Evolutionary conservation across 1,139 yeast genomes (phyloP).

Genomic region (Oligophagozyma castellii): DNA sequence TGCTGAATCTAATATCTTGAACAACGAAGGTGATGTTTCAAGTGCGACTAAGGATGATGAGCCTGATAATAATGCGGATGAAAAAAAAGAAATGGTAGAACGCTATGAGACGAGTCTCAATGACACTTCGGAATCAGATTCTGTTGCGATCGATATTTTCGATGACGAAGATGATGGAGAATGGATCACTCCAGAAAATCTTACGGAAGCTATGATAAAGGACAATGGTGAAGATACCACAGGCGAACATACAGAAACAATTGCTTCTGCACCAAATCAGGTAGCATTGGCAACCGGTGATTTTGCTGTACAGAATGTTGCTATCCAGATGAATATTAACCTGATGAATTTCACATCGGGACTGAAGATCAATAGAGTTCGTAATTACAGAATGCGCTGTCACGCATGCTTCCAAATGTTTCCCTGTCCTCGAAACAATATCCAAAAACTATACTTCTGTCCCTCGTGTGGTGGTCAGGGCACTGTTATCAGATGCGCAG

Average conservation of each 20-base stretch:
- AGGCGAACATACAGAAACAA: conserved; percentile 24
- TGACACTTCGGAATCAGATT: conserved; percentile 48
- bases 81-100: conserved; percentile 12
- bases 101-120: conserved; percentile 30
- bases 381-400: conserved; percentile 90
- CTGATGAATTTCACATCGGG: conserved; percentile 81
- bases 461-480: conserved; percentile 87
- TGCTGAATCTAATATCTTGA: conserved; percentile 3
- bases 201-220: conserved; percentile 52
- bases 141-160: conserved; percentile 47
- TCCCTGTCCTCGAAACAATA: conserved; percentile 65
- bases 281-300: conserved; percentile 91
- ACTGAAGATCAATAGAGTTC: conserved; percentile 65
- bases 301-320: conserved; percentile 93
- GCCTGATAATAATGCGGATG: conserved; percentile 5
- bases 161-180: conserved; percentile 72
- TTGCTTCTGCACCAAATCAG: conserved; percentile 29
- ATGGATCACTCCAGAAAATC: conserved; percentile 88
- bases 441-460: conserved; percentile 79
- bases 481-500: conserved; percentile 81
- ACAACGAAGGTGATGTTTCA: conserved; percentile 5
- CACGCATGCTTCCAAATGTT: conserved; percentile 86
- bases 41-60: conserved; percentile 5
- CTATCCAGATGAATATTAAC: conserved; percentile 79
- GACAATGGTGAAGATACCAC: conserved; percentile 42